phyloP scores from a whole-genome alignment of 2,329 filamentous ascomycete genomes.

The Apiospora arundinis region DNA sequence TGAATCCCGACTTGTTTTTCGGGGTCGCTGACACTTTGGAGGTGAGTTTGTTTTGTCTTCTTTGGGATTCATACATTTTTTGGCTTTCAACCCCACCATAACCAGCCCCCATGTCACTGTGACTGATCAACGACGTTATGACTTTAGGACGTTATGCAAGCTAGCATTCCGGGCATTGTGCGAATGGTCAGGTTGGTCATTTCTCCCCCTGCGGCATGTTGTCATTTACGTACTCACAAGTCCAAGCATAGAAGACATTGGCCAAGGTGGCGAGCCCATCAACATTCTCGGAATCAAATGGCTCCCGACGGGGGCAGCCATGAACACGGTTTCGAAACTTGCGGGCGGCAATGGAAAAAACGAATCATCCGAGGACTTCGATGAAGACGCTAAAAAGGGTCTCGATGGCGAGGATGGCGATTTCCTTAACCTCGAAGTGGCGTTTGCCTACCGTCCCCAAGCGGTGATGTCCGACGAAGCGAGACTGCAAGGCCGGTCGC shows the following conservation, averaged over 20 bases:
- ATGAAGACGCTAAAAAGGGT: neutral
- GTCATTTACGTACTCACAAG: neutral
- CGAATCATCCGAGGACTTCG: neutral
- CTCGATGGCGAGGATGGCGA: slow-evolving; percentile 15
- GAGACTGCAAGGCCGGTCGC: neutral
- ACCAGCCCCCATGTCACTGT: neutral
- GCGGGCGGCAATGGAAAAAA: neutral
- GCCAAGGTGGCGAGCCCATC: slow-evolving; percentile 18
- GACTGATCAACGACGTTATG: neutral
- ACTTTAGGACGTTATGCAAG: slow-evolving; percentile 19
- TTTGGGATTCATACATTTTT: no score
- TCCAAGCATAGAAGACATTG: slow-evolving; percentile 18
- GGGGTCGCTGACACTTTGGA: slow-evolving; percentile 13
- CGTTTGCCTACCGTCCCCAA: slow-evolving; percentile 15
- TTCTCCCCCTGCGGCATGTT: no score
- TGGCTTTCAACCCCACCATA: neutral
- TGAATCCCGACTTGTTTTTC: slow-evolving; percentile 18
- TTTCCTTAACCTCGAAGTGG: slow-evolving; percentile 19
- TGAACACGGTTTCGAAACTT: neutral
- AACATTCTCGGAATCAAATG: slow-evolving; percentile 21
- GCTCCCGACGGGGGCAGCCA: slow-evolving; percentile 19
- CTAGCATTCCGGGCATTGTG: slow-evolving; percentile 16
- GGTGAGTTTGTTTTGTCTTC: neutral
- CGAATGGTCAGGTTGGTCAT: slow-evolving; percentile 17
- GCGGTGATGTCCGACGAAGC: neutral